A percentile compares a stretch with the other conserved stretches of the same genome.
These are phyloP conservation scores for Podaxis sp. DNA, from an alignment of 768 basidiomycete species.

Conservation along the genomic window DNA sequence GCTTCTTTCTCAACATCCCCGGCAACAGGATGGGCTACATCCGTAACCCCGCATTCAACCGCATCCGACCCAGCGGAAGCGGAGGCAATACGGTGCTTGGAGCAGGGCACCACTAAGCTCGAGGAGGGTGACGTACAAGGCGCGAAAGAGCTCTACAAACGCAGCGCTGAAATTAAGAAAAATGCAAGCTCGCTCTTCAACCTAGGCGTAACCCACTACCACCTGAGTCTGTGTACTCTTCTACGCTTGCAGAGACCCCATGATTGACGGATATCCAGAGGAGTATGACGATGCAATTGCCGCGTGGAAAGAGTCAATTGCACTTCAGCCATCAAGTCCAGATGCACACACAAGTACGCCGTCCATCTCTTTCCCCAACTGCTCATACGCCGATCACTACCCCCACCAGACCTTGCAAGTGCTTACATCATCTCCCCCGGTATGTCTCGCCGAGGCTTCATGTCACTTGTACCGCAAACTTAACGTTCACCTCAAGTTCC, in stretches of 20 bases:
- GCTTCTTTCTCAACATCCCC: slow-evolving; percentile 4
- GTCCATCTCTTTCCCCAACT: slow-evolving; percentile 14
- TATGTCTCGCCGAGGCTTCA: slow-evolving; percentile 18
- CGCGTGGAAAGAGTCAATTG: slow-evolving; percentile 84
- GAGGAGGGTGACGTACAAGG: slow-evolving; percentile 85
- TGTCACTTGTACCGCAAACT: slow-evolving; percentile 5
- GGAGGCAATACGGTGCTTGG: slow-evolving; percentile 77
- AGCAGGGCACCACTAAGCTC: slow-evolving; percentile 79
- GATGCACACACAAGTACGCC: slow-evolving; percentile 85
- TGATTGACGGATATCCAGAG: slow-evolving; percentile 45
- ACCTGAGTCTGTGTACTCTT: slow-evolving; percentile 61
- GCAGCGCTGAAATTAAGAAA: slow-evolving; percentile 78
- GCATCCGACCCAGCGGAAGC: slow-evolving; percentile 79
- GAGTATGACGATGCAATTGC: slow-evolving; percentile 85
- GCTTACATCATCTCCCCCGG: slow-evolving; percentile 81
- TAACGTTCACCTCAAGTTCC: slow-evolving; percentile 41
- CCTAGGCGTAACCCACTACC: slow-evolving; percentile 86
- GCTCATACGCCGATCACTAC: slow-evolving; percentile 10
- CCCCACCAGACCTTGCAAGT: slow-evolving; percentile 71
- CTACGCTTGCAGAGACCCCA: background rate
- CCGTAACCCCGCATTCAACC: slow-evolving; percentile 79
- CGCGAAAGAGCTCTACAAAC: slow-evolving; percentile 74
- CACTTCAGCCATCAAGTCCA: slow-evolving; percentile 77
- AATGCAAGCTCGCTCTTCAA: slow-evolving; percentile 85
- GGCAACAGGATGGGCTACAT: slow-evolving; percentile 72